Evolutionary conservation across 2,329 filamentous ascomycete species (phyloP).

Genomic region (Epichloe sylvatica): DNA sequence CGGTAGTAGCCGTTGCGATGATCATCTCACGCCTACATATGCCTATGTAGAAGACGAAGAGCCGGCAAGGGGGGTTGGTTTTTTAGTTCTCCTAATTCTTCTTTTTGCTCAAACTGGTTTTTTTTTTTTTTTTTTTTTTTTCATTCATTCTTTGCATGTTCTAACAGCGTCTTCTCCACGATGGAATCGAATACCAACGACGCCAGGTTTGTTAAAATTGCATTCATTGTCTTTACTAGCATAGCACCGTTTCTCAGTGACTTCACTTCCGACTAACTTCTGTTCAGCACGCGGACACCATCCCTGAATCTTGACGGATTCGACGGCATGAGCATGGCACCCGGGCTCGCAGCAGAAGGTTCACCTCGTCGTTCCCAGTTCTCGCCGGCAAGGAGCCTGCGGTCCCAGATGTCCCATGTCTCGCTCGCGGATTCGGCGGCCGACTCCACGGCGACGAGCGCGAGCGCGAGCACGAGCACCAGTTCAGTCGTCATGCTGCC

Average conservation of each 20-base stretch:
- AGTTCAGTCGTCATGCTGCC: neutral
- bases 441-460: neutral
- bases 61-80: too few species aligned
- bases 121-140: too few species aligned
- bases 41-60: too few species aligned
- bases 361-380: neutral
- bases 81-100: too few species aligned
- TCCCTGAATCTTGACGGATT: constrained; percentile 1
- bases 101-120: too few species aligned
- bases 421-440: neutral
- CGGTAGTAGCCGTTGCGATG: too few species aligned
- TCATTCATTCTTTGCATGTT: too few species aligned
- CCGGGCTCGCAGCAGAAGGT: neutral
- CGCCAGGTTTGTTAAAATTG: too few species aligned
- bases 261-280: too few species aligned
- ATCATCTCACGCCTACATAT: too few species aligned
- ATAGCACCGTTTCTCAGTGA: neutral
- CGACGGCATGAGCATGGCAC: neutral
- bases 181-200: too few species aligned
- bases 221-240: neutral
- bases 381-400: neutral
- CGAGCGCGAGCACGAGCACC: neutral
- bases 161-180: too few species aligned
- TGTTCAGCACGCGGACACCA: neutral
- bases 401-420: neutral